Evolutionary conservation across 2,329 filamentous ascomycete genomes (phyloP).

Genomic region (Phyllosticta capitalensis): DNA sequence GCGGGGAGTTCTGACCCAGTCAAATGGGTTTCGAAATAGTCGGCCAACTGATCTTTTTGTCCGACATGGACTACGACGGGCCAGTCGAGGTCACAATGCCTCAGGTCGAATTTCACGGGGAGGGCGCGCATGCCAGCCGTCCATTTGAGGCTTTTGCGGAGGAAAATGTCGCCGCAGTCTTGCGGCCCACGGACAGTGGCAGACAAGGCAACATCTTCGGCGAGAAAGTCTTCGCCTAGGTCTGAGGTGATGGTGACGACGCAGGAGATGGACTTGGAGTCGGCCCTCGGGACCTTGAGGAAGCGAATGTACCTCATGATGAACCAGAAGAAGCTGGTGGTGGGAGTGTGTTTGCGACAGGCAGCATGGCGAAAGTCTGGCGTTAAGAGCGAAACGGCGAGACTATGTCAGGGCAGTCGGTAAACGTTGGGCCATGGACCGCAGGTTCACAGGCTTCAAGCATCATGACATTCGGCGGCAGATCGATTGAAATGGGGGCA

Average conservation of each 20-base stretch:
- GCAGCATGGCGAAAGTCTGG: constrained; percentile 1
- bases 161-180: constrained; percentile 29
- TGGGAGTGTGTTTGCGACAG: no score
- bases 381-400: not conserved
- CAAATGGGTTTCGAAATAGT: constrained; percentile 21
- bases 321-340: not conserved
- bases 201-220: constrained; percentile 36
- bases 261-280: constrained; percentile 35
- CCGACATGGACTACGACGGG: constrained; percentile 34
- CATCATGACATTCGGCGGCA: not conserved
- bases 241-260: constrained; percentile 60
- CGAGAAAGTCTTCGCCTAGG: constrained; percentile 55
- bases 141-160: constrained; percentile 38
- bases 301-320: constrained; percentile 54
- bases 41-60: constrained; percentile 19
- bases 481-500: not conserved
- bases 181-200: constrained; percentile 27
- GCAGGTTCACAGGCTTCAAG: not conserved
- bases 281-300: constrained; percentile 51
- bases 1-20: constrained; percentile 28
- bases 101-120: constrained; percentile 33
- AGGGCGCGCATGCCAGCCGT: constrained; percentile 34
- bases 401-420: not conserved
- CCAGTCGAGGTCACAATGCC: constrained; percentile 28
- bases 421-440: not conserved